Evolutionary conservation across 2,329 filamentous ascomycete genomes (phyloP).

Genomic region (Penicillium sp.): DNA sequence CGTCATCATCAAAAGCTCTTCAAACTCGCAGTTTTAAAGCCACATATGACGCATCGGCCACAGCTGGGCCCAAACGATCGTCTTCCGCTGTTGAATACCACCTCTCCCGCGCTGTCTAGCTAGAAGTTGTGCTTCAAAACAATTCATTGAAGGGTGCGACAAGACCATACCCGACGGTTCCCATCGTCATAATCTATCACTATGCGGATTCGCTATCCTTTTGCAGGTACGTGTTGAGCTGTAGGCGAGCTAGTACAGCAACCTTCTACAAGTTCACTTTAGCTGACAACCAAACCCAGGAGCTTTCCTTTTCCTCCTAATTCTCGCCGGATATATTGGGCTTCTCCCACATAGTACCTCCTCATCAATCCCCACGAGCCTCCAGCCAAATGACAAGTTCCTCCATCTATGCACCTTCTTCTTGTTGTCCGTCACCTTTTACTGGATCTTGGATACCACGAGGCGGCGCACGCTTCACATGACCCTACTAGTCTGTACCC

Average conservation of each 20-base stretch:
- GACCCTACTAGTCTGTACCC: conserved; percentile 78
- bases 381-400: conserved; percentile 81
- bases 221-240: conserved; percentile 69
- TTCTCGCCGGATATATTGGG: conserved; percentile 77
- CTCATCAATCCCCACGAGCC: conserved; percentile 47
- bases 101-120: neutral
- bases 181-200: conserved; percentile 19
- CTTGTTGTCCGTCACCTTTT: conserved; percentile 79
- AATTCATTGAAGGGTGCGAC: neutral
- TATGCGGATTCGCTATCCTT: conserved; percentile 87
- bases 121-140: neutral
- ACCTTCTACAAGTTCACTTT: conserved; percentile 10
- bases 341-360: conserved; percentile 61
- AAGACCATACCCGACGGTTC: neutral
- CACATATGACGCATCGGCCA: conserved; percentile 37
- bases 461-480: conserved; percentile 83
- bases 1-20: neutral
- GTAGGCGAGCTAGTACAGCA: neutral
- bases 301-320: conserved; percentile 67
- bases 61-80: conserved; percentile 27
- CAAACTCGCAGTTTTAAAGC: conserved; percentile 6
- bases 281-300: conserved; percentile 52
- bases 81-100: conserved; percentile 4
- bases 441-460: conserved; percentile 94
- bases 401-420: conserved; percentile 90